phyloP scores from a whole-genome alignment of 2,329 filamentous ascomycete species.

The Cladosporium sp. region DNA sequence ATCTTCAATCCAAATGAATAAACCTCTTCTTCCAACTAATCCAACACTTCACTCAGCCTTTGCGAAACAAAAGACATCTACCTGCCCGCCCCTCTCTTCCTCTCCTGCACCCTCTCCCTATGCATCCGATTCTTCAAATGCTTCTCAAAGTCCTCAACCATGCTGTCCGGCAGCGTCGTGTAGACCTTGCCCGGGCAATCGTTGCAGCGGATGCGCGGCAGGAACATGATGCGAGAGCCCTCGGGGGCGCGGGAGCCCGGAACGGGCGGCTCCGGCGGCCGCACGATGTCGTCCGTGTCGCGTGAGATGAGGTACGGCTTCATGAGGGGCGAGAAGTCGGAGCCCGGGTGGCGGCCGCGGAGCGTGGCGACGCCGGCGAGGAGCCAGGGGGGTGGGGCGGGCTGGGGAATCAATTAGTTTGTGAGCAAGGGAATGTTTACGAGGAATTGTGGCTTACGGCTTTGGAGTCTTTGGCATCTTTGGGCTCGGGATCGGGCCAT shows the following conservation, averaged over 20 bases:
- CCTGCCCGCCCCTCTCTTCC: slow-evolving; percentile 10
- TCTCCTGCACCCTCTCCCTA: slow-evolving; percentile 19
- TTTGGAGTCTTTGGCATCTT: slow-evolving; percentile 41
- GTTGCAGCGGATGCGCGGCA: slow-evolving; percentile 82
- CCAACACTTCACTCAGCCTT: no score
- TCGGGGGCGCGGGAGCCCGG: slow-evolving; percentile 49
- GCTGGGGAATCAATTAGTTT: slow-evolving; percentile 44
- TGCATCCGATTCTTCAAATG: slow-evolving; percentile 84
- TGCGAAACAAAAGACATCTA: not conserved
- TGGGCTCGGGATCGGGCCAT: slow-evolving; percentile 44
- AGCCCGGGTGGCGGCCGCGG: slow-evolving; percentile 64
- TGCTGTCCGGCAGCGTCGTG: slow-evolving; percentile 77
- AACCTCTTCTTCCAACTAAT: no score
- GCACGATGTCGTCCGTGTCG: slow-evolving; percentile 50
- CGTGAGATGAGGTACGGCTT: slow-evolving; percentile 77
- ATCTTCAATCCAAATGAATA: no score
- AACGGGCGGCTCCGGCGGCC: slow-evolving; percentile 15
- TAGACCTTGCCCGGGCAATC: slow-evolving; percentile 94
- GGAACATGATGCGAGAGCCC: slow-evolving; percentile 70
- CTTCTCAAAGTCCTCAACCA: slow-evolving; percentile 85
- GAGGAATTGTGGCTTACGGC: slow-evolving; percentile 49
- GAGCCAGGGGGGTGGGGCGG: slow-evolving; percentile 83
- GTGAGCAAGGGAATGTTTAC: slow-evolving; percentile 1
- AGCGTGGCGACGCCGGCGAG: slow-evolving; percentile 65
- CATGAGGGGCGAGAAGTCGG: slow-evolving; percentile 87